phyloP scores from a whole-genome alignment of 352 stramenopile species.

The Peronospora farinosa region DNA sequence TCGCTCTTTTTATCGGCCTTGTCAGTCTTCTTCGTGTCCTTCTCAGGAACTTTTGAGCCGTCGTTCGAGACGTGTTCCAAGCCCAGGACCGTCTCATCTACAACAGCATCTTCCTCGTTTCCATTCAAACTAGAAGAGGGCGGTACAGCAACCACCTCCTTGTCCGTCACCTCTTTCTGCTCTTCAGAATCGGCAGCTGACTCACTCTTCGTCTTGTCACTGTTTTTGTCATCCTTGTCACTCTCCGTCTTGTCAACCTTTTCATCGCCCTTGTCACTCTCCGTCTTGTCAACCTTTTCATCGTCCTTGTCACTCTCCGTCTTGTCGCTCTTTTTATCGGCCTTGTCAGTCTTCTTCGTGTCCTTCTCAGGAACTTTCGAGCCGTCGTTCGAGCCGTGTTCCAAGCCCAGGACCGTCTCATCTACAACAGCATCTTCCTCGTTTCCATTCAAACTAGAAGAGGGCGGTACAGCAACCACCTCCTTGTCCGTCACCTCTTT shows the following conservation, averaged over 20 bases:
- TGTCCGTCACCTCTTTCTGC: no score
- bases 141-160: no score
- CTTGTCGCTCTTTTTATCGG: constrained; percentile 10
- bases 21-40: no score
- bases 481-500: no score
- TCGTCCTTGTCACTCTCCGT: constrained; percentile 1
- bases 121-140: not conserved
- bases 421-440: constrained; percentile 7
- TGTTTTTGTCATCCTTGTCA: not conserved
- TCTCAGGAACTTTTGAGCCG: no score
- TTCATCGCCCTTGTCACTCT: constrained; percentile 1
- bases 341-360: constrained; percentile 6
- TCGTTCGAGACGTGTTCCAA: constrained; percentile 18
- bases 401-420: constrained; percentile 3
- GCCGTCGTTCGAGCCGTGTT: constrained; percentile 12
- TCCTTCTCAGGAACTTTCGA: not conserved
- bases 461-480: no score
- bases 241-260: constrained; percentile 4
- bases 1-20: no score
- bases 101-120: constrained; percentile 9
- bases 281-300: constrained; percentile 2
- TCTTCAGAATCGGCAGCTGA: no score
- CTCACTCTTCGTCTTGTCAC: constrained; percentile 4
- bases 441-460: constrained; percentile 3
- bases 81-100: not conserved